Base-by-base conservation (phyloP, 2,329 filamentous ascomycete species). In the Penicillium sp. region DNA sequence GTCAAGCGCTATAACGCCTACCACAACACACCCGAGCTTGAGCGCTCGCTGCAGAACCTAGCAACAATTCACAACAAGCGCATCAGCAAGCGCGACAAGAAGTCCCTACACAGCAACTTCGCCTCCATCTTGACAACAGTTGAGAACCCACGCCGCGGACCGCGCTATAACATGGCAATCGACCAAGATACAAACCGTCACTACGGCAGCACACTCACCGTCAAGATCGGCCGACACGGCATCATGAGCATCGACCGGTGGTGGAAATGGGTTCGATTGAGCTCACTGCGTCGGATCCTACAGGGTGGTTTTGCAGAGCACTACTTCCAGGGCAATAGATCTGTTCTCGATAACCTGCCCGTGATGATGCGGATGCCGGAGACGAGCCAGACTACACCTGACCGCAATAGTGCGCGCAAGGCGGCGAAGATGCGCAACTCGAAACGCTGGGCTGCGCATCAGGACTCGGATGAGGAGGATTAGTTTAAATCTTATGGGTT, bases 241-340 rank as follows among this genome's bases (percentile, higher is more conserved):
- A 77, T 80, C 47, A 81, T 89, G 75, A 79, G 75, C 45, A 83
- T 89, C 45, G 85, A 89, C 68, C 80, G 81, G 57, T 90, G 87
- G 87, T 89, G 86, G 86, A 89, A 89, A 69, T 74, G 88, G 61
- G 77, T 83, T 59, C 76, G 85, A 27, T 69, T 88, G 45, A 81
- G 84, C 54, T 79, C 80, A 3, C 69, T 89, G 47, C 79, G 83
- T 63, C 72, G 85, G 35, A 72, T 85, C 27, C 71, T 89, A 36
- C 81, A 82, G 51, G 79, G 81, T 13, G 84, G 84, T 0, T 85
- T 87, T 58, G 69, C 83, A 41, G 77, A 77, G 45, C 84, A 87
- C 70, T 87, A 85, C 64, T 75, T 68, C 46, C 78, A 84, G 63
- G 74, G 77, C 40, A 87, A 87, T 62, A 75, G 79, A 54, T 79